Conservation (phyloP, 371 early-diverging fungal genomes). For the Apophysomyces variabilis region DNA sequence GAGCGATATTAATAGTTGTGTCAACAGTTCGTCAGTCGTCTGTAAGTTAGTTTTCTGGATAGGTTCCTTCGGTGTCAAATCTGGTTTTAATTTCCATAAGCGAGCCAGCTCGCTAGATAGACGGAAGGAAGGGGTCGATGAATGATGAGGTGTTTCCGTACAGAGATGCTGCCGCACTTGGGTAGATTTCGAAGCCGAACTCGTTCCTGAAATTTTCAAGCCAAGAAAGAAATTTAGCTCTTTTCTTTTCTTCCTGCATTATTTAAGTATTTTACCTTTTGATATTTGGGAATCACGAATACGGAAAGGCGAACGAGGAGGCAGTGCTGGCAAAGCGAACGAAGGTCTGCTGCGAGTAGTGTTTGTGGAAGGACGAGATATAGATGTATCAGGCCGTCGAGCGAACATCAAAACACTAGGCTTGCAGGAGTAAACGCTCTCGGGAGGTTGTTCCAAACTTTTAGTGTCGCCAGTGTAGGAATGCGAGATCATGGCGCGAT, state of each 20-base stretch:
- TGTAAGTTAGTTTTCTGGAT: constrained; percentile 16
- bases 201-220: not conserved
- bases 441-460: not conserved
- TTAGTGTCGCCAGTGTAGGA: not conserved
- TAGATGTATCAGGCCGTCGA: not conserved
- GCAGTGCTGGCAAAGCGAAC: not conserved
- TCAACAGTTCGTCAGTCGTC: constrained; percentile 56
- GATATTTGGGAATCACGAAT: constrained; percentile 28
- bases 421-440: not conserved
- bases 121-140: not conserved
- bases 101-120: constrained; percentile 32
- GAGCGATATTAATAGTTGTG: constrained; percentile 65
- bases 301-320: constrained; percentile 26
- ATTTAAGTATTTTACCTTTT: not conserved
- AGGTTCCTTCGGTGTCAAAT: not conserved
- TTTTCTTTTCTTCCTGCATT: not conserved
- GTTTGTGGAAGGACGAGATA: not conserved
- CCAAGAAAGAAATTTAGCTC: not conserved
- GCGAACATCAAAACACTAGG: not conserved
- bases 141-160: not conserved
- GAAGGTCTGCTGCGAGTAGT: not conserved
- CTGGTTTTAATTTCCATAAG: constrained; percentile 38
- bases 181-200: not conserved
- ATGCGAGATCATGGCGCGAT: not conserved
- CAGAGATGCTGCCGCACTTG: not conserved